Conservation (phyloP, 805 yeast species). For the Barnettozyma siamensis region DNA sequence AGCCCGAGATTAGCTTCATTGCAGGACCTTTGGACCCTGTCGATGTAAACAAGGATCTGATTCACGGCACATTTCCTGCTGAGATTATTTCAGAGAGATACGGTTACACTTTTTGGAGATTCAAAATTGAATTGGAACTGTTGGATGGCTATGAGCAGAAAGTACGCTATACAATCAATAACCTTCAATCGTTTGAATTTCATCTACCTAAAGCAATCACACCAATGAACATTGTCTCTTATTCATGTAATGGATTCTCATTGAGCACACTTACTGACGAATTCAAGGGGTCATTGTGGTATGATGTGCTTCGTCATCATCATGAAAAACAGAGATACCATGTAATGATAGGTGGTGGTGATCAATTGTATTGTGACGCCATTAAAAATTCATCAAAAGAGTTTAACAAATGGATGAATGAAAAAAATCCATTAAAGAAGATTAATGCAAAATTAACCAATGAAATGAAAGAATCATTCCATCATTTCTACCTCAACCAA, state of each 20-base stretch:
- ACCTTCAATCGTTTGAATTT: constrained; percentile 48
- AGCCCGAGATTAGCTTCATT: constrained; percentile 21
- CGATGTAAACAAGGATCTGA: constrained; percentile 8
- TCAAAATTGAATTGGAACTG: constrained; percentile 46
- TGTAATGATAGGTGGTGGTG: constrained; percentile 98
- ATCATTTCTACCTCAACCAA: constrained; percentile 61
- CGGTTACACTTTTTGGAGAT: constrained; percentile 62
- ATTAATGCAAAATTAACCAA: constrained; percentile 38
- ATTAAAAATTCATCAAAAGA: constrained; percentile 52
- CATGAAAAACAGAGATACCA: constrained; percentile 57
- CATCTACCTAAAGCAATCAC: constrained; percentile 57
- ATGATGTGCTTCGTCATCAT: constrained; percentile 73
- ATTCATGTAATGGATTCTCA: constrained; percentile 90
- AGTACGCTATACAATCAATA: constrained; percentile 57
- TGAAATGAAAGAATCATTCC: constrained; percentile 49
- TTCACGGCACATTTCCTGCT: constrained; percentile 43
- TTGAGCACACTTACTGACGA: constrained; percentile 56
- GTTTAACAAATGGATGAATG: constrained; percentile 59
- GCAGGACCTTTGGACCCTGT: constrained; percentile 26
- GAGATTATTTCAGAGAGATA: constrained; percentile 37
- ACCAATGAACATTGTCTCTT: constrained; percentile 77
- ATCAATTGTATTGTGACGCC: constrained; percentile 86
- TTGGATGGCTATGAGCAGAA: constrained; percentile 44
- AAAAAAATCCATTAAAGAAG: constrained; percentile 44
- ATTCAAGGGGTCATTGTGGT: constrained; percentile 80